Percentiles rank a stretch among this genome's conserved stretches.
These are phyloP conservation scores for Emergomyces africanus DNA, from an alignment of 2,329 filamentous ascomycete species.

Conservation along the genomic window DNA sequence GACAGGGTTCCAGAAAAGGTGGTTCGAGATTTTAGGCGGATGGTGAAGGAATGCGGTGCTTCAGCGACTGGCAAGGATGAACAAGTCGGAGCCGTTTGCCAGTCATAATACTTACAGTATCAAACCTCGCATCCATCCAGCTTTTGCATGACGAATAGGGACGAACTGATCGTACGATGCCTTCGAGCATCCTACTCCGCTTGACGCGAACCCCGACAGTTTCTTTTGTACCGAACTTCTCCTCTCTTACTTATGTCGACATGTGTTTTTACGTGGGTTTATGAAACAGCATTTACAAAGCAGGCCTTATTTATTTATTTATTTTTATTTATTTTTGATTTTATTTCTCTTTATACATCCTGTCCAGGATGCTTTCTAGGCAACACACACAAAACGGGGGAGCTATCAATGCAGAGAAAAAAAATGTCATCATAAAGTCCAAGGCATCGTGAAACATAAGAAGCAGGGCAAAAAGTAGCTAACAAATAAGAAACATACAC, in stretches of 20 bases:
- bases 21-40: conserved; percentile 81
- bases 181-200: conserved; percentile 6
- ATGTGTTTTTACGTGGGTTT: conserved; percentile 15
- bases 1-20: conserved; percentile 88
- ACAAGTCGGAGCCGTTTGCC: conserved; percentile 9
- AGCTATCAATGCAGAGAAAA: too few relatives aligned
- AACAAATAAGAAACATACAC: too few relatives aligned
- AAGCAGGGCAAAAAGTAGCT: too few relatives aligned
- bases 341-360: conserved; percentile 9
- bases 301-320: conserved; percentile 12
- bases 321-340: conserved; percentile 8
- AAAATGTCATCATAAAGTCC: too few relatives aligned
- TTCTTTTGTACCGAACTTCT: conserved; percentile 7
- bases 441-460: too few relatives aligned
- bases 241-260: neutral
- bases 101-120: neutral
- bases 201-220: conserved; percentile 2
- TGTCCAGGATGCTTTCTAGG: neutral
- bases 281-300: conserved; percentile 4
- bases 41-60: conserved; percentile 61
- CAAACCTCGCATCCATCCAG: neutral
- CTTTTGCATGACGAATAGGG: neutral
- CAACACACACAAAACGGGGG: neutral
- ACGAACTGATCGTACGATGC: neutral
- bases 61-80: conserved; percentile 22